phyloP scores from a whole-genome alignment of 345 rosid species.

The Eucalyptus tenuipes region DNA sequence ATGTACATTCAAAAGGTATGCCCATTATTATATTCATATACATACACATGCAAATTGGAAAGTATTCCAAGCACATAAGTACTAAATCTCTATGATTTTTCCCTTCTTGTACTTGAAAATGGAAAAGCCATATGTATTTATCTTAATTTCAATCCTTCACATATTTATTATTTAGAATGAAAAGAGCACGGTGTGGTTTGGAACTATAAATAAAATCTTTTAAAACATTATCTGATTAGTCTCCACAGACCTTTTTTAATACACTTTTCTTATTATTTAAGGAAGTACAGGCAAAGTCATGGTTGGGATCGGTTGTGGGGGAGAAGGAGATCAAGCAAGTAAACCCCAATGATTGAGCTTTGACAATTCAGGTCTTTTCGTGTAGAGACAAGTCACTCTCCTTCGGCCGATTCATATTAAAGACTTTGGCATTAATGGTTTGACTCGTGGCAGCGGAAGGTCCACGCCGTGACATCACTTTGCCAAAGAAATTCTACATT shows the following conservation, averaged over 20 bases:
- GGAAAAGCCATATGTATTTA: neutral
- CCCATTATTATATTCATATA: neutral
- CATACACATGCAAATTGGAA: neutral
- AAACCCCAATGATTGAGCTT: neutral
- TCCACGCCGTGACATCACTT: neutral
- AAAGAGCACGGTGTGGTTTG: neutral
- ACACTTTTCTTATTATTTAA: neutral
- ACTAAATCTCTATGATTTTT: neutral
- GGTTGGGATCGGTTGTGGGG: neutral
- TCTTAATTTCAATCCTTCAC: neutral
- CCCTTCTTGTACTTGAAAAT: neutral
- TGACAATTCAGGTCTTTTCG: neutral
- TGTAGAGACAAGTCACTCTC: neutral
- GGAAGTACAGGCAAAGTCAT: neutral
- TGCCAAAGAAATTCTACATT: neutral
- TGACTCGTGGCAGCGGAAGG: neutral
- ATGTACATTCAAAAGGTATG: neutral
- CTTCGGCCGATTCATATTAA: neutral
- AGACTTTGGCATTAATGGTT: neutral
- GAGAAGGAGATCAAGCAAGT: neutral
- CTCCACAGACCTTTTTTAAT: neutral
- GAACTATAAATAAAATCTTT: neutral
- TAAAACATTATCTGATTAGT: neutral
- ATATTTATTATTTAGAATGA: neutral
- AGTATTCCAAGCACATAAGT: neutral